These are phyloP conservation scores for Alopecurus myosuroides DNA, from an alignment of 176 grass and related monocot genomes.

Conservation along the genomic window DNA sequence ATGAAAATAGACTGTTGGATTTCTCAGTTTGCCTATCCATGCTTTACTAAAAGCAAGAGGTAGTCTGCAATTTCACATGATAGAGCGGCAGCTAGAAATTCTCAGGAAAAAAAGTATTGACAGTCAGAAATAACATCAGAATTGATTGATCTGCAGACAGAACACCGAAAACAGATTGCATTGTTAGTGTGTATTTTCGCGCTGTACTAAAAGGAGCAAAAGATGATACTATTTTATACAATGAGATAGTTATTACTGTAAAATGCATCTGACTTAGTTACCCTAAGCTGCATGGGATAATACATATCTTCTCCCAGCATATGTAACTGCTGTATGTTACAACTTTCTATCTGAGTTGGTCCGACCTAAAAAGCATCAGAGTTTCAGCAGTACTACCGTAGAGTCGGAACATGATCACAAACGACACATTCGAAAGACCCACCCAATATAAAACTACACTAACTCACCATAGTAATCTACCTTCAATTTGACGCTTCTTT, in stretches of 20 bases:
- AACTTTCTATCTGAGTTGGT: neutral
- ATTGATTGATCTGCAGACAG: neutral
- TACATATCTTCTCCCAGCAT: neutral
- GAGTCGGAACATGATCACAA: neutral
- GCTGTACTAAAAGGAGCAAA: neutral
- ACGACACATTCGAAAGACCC: neutral
- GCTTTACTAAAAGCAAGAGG: neutral
- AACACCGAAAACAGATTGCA: neutral
- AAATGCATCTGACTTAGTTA: neutral
- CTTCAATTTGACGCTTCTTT: slow-evolving; percentile 91
- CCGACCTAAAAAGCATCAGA: neutral
- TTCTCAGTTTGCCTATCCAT: neutral
- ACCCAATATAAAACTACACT: neutral
- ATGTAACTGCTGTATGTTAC: neutral
- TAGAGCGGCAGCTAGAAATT: neutral
- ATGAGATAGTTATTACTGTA: neutral
- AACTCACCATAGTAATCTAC: slow-evolving; percentile 82
- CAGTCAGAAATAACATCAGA: neutral
- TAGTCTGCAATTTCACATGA: neutral
- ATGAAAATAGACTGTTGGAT: neutral
- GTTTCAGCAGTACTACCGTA: neutral
- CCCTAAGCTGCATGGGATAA: neutral
- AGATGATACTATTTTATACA: neutral
- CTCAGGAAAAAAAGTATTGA: neutral
- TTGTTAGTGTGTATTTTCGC: neutral